Evolutionary conservation across 2,329 filamentous ascomycete species (phyloP).

Genomic region (Colletotrichum musicola): DNA sequence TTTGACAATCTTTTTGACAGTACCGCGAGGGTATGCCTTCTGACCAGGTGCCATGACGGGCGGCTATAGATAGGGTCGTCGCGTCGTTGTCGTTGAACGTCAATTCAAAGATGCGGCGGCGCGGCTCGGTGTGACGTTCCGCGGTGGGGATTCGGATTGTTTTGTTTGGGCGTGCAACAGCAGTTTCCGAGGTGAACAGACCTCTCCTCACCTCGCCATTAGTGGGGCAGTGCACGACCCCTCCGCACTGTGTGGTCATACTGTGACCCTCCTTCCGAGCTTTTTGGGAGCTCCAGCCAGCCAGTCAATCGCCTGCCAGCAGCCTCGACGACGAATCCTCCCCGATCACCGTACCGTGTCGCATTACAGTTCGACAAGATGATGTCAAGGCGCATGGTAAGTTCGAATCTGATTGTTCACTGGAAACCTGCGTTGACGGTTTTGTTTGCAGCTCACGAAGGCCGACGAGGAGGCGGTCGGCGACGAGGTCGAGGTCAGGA

Average conservation of each 20-base stretch:
- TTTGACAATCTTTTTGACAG: conserved; percentile 90
- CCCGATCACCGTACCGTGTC: conserved; percentile 12
- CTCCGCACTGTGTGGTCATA: conserved; percentile 7
- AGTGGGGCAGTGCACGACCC: conserved; percentile 11
- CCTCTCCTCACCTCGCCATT: conserved; percentile 8
- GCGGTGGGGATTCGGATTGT: conserved; percentile 22
- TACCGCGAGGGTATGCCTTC: conserved; percentile 86
- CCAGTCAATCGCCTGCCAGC: conserved; percentile 1
- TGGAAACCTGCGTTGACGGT: not conserved
- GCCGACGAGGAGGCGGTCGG: conserved; percentile 86
- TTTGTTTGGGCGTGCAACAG: conserved; percentile 25
- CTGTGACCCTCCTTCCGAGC: conserved; percentile 39
- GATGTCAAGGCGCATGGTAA: conserved; percentile 73
- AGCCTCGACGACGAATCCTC: conserved; percentile 10
- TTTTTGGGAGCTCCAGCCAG: conserved; percentile 33
- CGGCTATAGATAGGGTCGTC: not conserved
- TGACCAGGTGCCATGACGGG: conserved; percentile 70
- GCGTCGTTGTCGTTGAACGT: conserved; percentile 5
- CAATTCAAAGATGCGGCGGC: not conserved
- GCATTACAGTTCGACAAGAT: conserved; percentile 45
- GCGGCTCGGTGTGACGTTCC: conserved; percentile 22
- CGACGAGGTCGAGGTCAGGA: conserved; percentile 92
- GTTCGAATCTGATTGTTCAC: conserved; percentile 21
- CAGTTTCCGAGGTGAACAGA: conserved; percentile 36
- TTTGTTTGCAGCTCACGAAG: conserved; percentile 79